Base-by-base conservation (phyloP, 805 yeast species). In the Starmerella cellae region DNA sequence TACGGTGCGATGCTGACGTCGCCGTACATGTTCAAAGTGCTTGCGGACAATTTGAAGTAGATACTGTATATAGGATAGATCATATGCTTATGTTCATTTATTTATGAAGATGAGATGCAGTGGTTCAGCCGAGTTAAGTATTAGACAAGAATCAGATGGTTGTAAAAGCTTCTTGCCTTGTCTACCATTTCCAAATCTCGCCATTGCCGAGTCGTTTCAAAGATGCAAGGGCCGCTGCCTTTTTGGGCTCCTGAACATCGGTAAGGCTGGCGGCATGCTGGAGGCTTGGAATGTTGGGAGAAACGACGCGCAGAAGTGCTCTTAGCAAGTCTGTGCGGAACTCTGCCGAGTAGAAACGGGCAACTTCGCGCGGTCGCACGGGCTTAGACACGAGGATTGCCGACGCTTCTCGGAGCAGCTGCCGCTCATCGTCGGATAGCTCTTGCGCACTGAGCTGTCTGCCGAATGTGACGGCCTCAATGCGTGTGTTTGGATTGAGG, bases 1-100 rank as follows among this genome's bases (percentile, higher is more conserved):
- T 67, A 68, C 35, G 82, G 82, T 27, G 59, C 73, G 20, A 60
- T 74, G 21, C 64, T 60, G 38, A 60, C 78, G 36, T 69, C 75
- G 39, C 82, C 78, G 22, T 64, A 58, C 47, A 49, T 78, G 50
- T 53, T 61, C 18, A 70, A 68, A 26, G 58, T 66, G 41, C 46
- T 77, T 14, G 55, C 57, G 41, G 41, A 47, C n/a, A 58, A 57
- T n/a, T 17, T 29, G 17, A 8, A 17, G 32, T 10, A 8, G 8
- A 17, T n/a, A 29, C 9, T n/a, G 32, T n/a, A n/a, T n/a, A n/a
- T n/a, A n/a, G n/a, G n/a, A n/a, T n/a, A n/a, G n/a, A n/a, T n/a
- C n/a, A n/a, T n/a, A n/a, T n/a, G n/a, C n/a, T n/a, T n/a, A n/a
- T n/a, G n/a, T n/a, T n/a, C n/a, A n/a, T n/a, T n/a, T n/a, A n/a